Conservation (phyloP, 257 asterid species). For the Echites panduratus region DNA sequence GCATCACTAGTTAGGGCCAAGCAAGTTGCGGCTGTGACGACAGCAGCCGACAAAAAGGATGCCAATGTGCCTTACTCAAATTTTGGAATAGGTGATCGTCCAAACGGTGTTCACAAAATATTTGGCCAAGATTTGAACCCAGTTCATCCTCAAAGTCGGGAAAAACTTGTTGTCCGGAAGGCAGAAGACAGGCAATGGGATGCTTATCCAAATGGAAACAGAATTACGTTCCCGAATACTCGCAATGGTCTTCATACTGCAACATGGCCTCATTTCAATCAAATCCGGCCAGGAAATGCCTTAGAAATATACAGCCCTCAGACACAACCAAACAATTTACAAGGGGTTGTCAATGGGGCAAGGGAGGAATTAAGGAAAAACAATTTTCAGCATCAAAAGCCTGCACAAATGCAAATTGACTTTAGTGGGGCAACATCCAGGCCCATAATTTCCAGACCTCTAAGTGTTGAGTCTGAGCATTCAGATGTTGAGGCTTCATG, state of each 20-base stretch:
- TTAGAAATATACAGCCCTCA: conserved; percentile 39
- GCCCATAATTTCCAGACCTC: conserved; percentile 32
- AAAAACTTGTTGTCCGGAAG: conserved; percentile 37
- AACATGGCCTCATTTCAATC: conserved; percentile 34
- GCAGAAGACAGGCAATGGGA: conserved; percentile 35
- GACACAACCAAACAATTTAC: conserved; percentile 29
- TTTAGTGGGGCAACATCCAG: conserved; percentile 52
- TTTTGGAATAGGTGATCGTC: conserved; percentile 28
- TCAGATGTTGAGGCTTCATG: conserved; percentile 67
- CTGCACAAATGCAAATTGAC: conserved; percentile 63
- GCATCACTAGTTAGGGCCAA: conserved; percentile 38
- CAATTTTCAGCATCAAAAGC: conserved; percentile 48
- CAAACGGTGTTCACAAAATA: conserved; percentile 41
- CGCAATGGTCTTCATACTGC: conserved; percentile 42
- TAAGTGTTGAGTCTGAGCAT: conserved; percentile 56
- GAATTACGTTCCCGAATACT: conserved; percentile 30
- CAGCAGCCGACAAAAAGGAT: conserved; percentile 31
- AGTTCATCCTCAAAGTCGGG: conserved; percentile 29
- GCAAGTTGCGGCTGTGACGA: conserved; percentile 32
- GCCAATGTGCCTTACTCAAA: conserved; percentile 21
- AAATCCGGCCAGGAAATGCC: conserved; percentile 28
- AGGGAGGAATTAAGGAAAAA: conserved; percentile 40
- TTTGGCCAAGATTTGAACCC: conserved; percentile 66
- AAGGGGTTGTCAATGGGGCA: conserved; percentile 29
- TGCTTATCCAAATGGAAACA: conserved; percentile 31